Base-by-base conservation (phyloP, 345 rosid genomes). In the Syzygium aromaticum region DNA sequence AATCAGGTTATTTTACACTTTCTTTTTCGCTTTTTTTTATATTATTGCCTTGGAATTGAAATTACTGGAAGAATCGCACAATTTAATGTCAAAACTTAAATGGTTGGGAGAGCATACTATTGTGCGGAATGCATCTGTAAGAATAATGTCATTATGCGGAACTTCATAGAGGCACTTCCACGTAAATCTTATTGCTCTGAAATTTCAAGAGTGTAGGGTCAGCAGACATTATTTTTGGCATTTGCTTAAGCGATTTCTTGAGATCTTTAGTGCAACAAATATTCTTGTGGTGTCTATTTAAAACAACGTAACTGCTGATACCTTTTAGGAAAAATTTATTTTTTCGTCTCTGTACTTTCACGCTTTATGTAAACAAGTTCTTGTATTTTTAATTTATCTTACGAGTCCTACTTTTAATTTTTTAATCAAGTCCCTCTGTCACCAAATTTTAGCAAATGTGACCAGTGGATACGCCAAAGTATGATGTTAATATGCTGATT, bases 1-100 rank as follows among this genome's bases (percentile, higher is more conserved):
- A 92, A 95, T 89, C 98, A 96, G 98, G 99, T 87, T 33, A 15
- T 86, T 82, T 87, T 46, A 6, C 2, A 49, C 56, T 1, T 88
- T 43, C 84, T 40, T 38, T 61, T 61, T 2, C 8, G 13, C 17
- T 33, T 5, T 33, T 33, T 33, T 15, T 17, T 22, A 64, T 64
- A 64, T 73, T 73, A 19, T 33, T 73, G 80, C 80, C 78, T 67
- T 13, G 17, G 78, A 30, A 17, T 7, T 5, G 78, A 67, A 28
- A 63, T 63, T 28, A 38, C 77, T 1, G 0, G 77, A 28, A 63
- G 14, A 16, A 28, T 63, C 38, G 15, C 40, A 63, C 2, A 2
- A 28, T 63, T 61, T 28, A 63, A 63, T 30, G 28, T 30, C 10
- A 63, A 15, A 63, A 28, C 23, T 67, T 12, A 67, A 67, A 67